Percentiles rank a stretch among this genome's conserved stretches.
phyloP scores from a whole-genome alignment of 1,284 basidiomycete species.

The Lignosus rhinocerotis region DNA sequence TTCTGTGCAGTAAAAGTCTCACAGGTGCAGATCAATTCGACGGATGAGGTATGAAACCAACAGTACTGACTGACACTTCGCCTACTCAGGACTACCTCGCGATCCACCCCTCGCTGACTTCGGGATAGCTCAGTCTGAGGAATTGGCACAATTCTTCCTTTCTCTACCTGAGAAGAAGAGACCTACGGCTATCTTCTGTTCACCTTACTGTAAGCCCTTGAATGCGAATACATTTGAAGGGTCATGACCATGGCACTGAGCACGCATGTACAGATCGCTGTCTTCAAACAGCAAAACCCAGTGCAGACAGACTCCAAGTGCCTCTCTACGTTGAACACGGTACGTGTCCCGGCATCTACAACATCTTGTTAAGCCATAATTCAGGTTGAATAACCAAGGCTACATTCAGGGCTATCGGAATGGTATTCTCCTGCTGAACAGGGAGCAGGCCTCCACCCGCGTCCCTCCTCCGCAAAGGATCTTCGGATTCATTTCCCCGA shows the following conservation, averaged over 20 bases:
- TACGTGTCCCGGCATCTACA: conserved; percentile 31
- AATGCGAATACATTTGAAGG: not conserved
- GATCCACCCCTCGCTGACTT: conserved; percentile 80
- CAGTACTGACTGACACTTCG: not conserved
- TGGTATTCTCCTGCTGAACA: conserved; percentile 80
- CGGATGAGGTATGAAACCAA: too few species aligned
- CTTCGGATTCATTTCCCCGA: conserved; percentile 56
- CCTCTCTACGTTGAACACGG: conserved; percentile 80
- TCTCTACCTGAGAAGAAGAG: conserved; percentile 65
- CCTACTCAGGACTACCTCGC: conserved; percentile 48
- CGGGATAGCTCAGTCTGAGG: conserved; percentile 76
- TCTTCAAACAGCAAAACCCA: conserved; percentile 74
- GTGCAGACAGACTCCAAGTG: conserved; percentile 57
- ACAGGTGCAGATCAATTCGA: conserved; percentile 45
- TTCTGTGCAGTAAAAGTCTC: conserved; percentile 52
- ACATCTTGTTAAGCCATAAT: not conserved
- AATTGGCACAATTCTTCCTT: conserved; percentile 65
- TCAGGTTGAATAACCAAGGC: not conserved
- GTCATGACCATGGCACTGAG: not conserved
- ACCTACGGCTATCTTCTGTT: conserved; percentile 79
- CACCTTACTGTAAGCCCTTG: conserved; percentile 66
- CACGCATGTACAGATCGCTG: conserved; percentile 64
- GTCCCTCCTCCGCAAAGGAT: conserved; percentile 53
- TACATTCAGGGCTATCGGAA: conserved; percentile 65
- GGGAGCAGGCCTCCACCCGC: conserved; percentile 73